A percentile compares a stretch with the other conserved stretches of the same genome.
These are phyloP conservation scores for Dioscorea cayenensis DNA, from an alignment of 116 monocot genomes.

Conservation along the genomic window DNA sequence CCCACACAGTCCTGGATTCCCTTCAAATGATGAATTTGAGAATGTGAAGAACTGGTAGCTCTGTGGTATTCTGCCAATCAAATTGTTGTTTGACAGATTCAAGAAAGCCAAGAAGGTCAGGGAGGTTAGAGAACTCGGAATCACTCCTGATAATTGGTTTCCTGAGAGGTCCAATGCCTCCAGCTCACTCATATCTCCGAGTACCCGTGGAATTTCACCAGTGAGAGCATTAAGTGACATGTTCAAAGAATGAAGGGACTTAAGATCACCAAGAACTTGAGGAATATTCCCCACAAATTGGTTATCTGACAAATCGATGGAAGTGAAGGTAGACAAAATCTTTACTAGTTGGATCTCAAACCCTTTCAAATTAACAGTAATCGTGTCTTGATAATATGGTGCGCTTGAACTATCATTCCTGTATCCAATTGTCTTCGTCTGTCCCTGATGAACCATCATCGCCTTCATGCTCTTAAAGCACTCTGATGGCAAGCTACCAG, in stretches of 20 bases:
- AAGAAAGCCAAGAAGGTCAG: conserved; percentile 42
- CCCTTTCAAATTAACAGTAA: conserved; percentile 58
- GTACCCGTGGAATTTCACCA: conserved; percentile 43
- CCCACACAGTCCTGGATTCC: conserved; percentile 45
- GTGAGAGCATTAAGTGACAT: conserved; percentile 43
- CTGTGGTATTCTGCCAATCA: conserved; percentile 37
- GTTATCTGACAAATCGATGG: conserved; percentile 68
- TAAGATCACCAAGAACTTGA: conserved; percentile 31
- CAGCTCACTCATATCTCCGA: conserved; percentile 39
- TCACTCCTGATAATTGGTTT: conserved; percentile 52
- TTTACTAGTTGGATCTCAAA: conserved; percentile 29
- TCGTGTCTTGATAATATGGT: conserved; percentile 22
- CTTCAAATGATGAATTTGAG: conserved; percentile 20
- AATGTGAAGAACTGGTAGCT: conserved; percentile 37
- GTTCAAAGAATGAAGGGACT: conserved; percentile 43
- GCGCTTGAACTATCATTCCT: too few relatives aligned
- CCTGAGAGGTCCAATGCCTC: conserved; percentile 67
- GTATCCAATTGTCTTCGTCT: background rate
- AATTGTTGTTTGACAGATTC: conserved; percentile 43
- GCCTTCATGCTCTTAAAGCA: conserved; percentile 30
- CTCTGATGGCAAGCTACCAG: conserved; percentile 29
- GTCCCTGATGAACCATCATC: conserved; percentile 15
- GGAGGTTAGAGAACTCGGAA: conserved; percentile 24
- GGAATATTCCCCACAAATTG: conserved; percentile 56
- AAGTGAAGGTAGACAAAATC: conserved; percentile 53